A percentile compares a stretch with the other conserved stretches of the same genome.
Evolutionary conservation across 768 basidiomycete genomes (phyloP).

Genomic region (Leccinum subgranulosum): DNA sequence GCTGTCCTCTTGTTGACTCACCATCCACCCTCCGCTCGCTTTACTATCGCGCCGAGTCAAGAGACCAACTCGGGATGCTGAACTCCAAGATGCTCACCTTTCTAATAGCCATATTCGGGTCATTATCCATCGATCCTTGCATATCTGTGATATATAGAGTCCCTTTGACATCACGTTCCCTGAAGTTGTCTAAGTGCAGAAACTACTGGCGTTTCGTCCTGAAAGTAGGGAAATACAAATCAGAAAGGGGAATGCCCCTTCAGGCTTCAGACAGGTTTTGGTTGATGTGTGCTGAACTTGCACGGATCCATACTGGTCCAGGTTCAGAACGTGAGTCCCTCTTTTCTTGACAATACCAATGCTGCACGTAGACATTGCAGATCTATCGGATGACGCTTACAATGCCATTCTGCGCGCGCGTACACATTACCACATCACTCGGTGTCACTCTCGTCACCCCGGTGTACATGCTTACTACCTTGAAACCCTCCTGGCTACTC

Average conservation of each 20-base stretch:
- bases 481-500: conserved; percentile 34
- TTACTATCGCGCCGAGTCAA: conserved; percentile 37
- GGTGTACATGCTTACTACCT: conserved; percentile 50
- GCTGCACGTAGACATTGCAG: conserved; percentile 13
- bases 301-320: conserved; percentile 17
- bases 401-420: conserved; percentile 33
- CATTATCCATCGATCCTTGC: conserved; percentile 39
- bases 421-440: conserved; percentile 39
- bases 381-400: conserved; percentile 6
- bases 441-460: conserved; percentile 34
- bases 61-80: conserved; percentile 34
- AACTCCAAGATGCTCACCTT: conserved; percentile 35
- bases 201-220: conserved; percentile 51
- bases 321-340: conserved; percentile 13
- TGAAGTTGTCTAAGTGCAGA: conserved; percentile 16
- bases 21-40: conserved; percentile 37
- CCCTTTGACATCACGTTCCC: conserved; percentile 29
- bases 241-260: conserved; percentile 30
- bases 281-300: conserved; percentile 51
- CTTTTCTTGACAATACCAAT: background rate
- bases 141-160: conserved; percentile 26
- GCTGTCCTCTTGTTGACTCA: conserved; percentile 16
- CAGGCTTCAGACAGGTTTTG: conserved; percentile 56
- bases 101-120: conserved; percentile 49
- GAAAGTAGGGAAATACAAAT: conserved; percentile 45